phyloP scores from a whole-genome alignment of 2,329 filamentous ascomycete species.

The Escovopsis sp. region DNA sequence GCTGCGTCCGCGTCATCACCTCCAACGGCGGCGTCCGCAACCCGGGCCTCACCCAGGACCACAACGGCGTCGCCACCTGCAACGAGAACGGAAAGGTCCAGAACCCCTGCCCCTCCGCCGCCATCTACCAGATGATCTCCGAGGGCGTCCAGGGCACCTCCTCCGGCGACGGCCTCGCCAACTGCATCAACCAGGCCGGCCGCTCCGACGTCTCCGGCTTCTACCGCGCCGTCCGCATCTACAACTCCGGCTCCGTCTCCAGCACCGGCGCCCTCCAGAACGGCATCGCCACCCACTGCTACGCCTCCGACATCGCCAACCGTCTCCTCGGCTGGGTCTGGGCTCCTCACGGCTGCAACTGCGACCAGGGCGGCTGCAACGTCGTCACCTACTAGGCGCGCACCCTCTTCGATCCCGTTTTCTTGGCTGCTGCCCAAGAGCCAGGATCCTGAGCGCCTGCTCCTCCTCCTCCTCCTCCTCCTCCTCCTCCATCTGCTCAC shows the following conservation, averaged over 20 bases:
- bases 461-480: too few relatives aligned
- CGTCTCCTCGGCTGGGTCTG: constrained; percentile 10
- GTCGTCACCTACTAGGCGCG: constrained; percentile 1
- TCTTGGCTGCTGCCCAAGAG: too few relatives aligned
- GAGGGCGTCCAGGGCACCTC: constrained; percentile 28
- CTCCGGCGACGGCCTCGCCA: constrained; percentile 23
- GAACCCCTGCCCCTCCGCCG: constrained; percentile 13
- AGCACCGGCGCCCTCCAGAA: constrained; percentile 7
- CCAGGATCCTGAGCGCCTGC: too few relatives aligned
- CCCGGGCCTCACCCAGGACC: constrained; percentile 26
- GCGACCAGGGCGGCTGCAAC: constrained; percentile 9
- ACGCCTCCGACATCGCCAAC: constrained; percentile 10
- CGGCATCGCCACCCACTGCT: constrained; percentile 8
- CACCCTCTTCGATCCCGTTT: too few relatives aligned
- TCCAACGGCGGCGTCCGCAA: constrained; percentile 25
- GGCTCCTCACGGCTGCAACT: constrained; percentile 7
- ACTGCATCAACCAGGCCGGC: constrained; percentile 4
- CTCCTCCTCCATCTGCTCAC: too few relatives aligned
- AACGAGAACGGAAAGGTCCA: constrained; percentile 10
- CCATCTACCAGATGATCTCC: constrained; percentile 17
- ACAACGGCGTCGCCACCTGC: constrained; percentile 22
- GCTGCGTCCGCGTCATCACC: constrained; percentile 26
- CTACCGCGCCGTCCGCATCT: constrained; percentile 10
- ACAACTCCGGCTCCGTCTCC: constrained; percentile 10
- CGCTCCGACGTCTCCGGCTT: constrained; percentile 2